Percentiles rank a stretch among this genome's conserved stretches.
Evolutionary conservation across 2,329 filamentous ascomycete genomes (phyloP).

Genomic region (Botryotinia convoluta): DNA sequence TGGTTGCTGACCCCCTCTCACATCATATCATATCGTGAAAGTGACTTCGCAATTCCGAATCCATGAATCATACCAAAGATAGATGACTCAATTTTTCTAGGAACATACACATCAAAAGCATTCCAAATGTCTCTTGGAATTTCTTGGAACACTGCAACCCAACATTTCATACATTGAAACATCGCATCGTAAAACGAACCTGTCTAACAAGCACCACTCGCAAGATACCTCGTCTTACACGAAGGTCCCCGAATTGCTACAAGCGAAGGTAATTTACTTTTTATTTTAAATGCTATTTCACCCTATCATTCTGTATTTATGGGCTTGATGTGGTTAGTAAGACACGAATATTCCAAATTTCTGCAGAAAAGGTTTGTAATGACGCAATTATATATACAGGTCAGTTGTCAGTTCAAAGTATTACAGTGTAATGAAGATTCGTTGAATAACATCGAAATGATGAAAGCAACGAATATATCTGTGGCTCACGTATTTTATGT

Average conservation of each 20-base stretch:
- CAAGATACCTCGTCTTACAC: neutral
- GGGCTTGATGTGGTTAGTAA: neutral
- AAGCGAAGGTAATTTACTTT: neutral
- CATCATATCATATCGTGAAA: neutral
- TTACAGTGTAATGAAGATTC: neutral
- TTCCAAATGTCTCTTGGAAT: neutral
- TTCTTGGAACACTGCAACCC: neutral
- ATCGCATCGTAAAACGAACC: neutral
- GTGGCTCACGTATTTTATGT: neutral
- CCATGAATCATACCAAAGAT: neutral
- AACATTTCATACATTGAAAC: neutral
- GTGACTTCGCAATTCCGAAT: neutral
- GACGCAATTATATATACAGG: neutral
- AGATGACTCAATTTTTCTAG: neutral
- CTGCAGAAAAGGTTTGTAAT: neutral
- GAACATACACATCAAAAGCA: neutral
- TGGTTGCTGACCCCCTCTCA: neutral
- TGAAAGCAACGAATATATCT: neutral
- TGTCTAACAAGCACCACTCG: neutral
- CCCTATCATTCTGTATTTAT: neutral
- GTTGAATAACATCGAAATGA: neutral
- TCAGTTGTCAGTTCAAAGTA: too few relatives aligned
- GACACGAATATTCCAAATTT: fast-evolving
- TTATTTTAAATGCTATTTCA: neutral
- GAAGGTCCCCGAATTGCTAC: too few relatives aligned